Evolutionary conservation across 441 rosid species (phyloP).

Genomic region (Syzygium syzygioides): DNA sequence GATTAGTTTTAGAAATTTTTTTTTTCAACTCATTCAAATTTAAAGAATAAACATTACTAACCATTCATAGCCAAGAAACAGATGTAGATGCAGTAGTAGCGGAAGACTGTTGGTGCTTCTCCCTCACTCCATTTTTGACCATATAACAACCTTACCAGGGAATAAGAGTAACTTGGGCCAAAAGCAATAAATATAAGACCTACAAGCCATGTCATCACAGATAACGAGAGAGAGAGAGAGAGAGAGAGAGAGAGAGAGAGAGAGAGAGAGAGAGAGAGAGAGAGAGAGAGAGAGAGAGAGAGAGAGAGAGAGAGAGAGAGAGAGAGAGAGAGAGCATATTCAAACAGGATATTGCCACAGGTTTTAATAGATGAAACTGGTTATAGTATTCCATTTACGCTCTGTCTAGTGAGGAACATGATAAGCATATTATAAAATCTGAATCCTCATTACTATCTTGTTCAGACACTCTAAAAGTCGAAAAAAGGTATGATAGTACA

Average conservation of each 20-base stretch:
- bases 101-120: conserved; percentile 75
- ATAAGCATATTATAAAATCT: neutral
- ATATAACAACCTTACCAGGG: conserved; percentile 74
- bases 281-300: neutral
- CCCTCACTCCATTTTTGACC: conserved; percentile 97
- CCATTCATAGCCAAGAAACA: conserved; percentile 88
- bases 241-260: too few relatives aligned
- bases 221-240: too few relatives aligned
- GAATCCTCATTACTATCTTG: neutral
- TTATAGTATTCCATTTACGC: neutral
- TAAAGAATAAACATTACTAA: conserved; percentile 25
- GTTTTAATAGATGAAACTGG: neutral
- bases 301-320: neutral
- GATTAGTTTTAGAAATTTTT: too few relatives aligned
- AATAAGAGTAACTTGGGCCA: conserved; percentile 96
- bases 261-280: too few relatives aligned
- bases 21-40: too few relatives aligned
- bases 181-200: conserved; percentile 88
- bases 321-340: neutral
- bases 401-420: neutral
- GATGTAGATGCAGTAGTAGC: conserved; percentile 75
- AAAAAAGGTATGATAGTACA: neutral
- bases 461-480: neutral
- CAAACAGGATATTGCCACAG: neutral
- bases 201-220: conserved; percentile 18